Base-by-base conservation (phyloP, 352 stramenopile genomes). In the Pythium utonaiense region DNA sequence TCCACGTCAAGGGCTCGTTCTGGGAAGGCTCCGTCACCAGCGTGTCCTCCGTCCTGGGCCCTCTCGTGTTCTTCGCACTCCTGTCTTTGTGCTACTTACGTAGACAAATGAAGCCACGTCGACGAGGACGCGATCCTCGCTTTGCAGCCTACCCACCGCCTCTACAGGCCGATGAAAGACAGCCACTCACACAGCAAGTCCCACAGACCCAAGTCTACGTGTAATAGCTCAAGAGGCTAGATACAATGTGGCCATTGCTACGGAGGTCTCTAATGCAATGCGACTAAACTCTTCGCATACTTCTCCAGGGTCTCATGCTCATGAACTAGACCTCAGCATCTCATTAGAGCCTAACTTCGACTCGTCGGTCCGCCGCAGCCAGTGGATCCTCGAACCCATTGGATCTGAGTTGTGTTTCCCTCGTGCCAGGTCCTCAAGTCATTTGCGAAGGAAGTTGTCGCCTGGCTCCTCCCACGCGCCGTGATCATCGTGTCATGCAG, bases 71-170 rank as follows among this genome's bases (percentile, higher is more conserved):
- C 3, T 62, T 69, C 10, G 55, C 62, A 16, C 28, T 69, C 19
- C 25, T 69, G 3, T 60, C 62, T 16, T 21, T 64, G 40, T 69
- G 62, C 55, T 69, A 69, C 22, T 27, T 69, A 41, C 51, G 55
- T 17, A 33, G 61, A 27, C 55, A 69, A 27, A 53, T 24, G 28
- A 73, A 51, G 34, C 64, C 47, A 12, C 19, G 33, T 19, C 65
- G 60, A 33, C 48, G 48, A 36, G 27, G 52, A 31, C 21, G 21
- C 8, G 54, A 50, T 17, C 55, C 51, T 24, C 61, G 54, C 19
- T 59, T 49, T 12, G 31, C 14, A 3, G 41, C 30, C 1, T 56
- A 60, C 22, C n/a, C 34, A 16, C 25, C n/a, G 22, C 24, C 31
- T 36, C 44, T 48, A 17, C 48, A 21, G 13, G 30, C 31, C 6